Evolutionary conservation across 164 flowering plant species (phyloP), one percentile per base, ranked within the genome.

Genomic region (Magnolia changhungtana): DNA sequence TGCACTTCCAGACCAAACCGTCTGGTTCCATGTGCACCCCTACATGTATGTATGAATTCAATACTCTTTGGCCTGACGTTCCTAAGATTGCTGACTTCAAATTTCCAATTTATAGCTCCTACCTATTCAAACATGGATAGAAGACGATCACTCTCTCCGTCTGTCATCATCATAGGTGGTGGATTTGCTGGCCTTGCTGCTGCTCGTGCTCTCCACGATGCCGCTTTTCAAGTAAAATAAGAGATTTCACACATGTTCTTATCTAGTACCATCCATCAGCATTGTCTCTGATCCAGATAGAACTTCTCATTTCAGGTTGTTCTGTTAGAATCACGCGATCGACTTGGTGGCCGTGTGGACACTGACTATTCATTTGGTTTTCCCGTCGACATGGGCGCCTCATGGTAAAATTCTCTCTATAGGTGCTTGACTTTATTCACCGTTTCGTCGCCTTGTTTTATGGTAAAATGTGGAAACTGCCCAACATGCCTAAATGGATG

Each of bases 321-420:
- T 19, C 69, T 96, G 73, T 77, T 96, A 82, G 98, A 94, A 83
- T 94, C 98, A 6, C 87, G 94, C 63, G 90, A 90, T 72, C 87
- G 98, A 82, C 75, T 94, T 84, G 98, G 98, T 75, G 98, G 98
- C 24, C 85, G 98, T 45, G 88, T 91, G 75, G 78, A 83, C 82
- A 94, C 98, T 21, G 89, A 94, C 79, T 89, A 86, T 79, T 87
- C 95, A 23, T 92, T 92, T 87, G 98, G 98, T 67, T 94, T 94
- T 81, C 98, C 98, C 24, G 88, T 94, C 72, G 98, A 94, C 78
- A 81, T 94, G 77, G 98, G 98, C 69, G 98, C 98, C 79, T 92
- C 98, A 69, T 94, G 98, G 98, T 93, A 84, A 76, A 50, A 2
- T 67, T 51, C 11, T 23, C 52, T 45, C 69, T 27, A 29, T 11